These are phyloP conservation scores for Rhizopogon salebrosus DNA, from an alignment of 768 basidiomycete genomes.

Conservation along the genomic window DNA sequence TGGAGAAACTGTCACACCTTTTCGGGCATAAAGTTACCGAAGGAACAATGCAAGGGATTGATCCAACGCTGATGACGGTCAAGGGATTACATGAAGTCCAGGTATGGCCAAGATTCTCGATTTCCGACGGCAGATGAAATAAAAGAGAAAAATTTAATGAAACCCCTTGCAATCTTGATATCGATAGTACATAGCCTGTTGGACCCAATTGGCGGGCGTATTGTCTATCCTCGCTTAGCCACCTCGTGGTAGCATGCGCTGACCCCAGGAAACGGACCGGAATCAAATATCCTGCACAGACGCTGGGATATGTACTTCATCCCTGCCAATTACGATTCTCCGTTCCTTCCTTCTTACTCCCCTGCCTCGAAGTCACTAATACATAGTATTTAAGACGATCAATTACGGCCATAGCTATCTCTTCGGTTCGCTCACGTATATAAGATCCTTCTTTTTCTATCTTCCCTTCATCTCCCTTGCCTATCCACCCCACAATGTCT, in stretches of 20 bases:
- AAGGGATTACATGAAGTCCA: constrained; percentile 6
- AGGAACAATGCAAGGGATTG: constrained; percentile 17
- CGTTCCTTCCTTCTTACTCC: constrained; percentile 9
- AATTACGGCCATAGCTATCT: constrained; percentile 14
- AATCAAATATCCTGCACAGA: constrained; percentile 15
- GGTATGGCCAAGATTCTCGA: constrained; percentile 1
- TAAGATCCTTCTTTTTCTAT: constrained; percentile 10
- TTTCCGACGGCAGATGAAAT: constrained; percentile 22
- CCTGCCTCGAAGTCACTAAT: constrained; percentile 5
- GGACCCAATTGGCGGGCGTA: neutral
- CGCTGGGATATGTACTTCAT: constrained; percentile 14
- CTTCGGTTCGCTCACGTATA: constrained; percentile 13
- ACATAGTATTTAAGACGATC: constrained; percentile 17
- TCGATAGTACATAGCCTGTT: constrained; percentile 5
- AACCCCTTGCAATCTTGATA: constrained; percentile 12
- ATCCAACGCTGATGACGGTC: constrained; percentile 16
- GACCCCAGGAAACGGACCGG: constrained; percentile 15
- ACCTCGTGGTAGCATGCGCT: constrained; percentile 19
- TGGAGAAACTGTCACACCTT: constrained; percentile 2
- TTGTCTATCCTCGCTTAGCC: constrained; percentile 11
- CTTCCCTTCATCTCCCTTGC: constrained; percentile 6
- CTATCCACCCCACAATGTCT: constrained; percentile 19
- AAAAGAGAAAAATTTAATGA: constrained; percentile 19
- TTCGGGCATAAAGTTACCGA: constrained; percentile 25
- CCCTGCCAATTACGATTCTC: constrained; percentile 10